Evolutionary conservation across 768 basidiomycete genomes (phyloP).

Genomic region (Mycena pura): DNA sequence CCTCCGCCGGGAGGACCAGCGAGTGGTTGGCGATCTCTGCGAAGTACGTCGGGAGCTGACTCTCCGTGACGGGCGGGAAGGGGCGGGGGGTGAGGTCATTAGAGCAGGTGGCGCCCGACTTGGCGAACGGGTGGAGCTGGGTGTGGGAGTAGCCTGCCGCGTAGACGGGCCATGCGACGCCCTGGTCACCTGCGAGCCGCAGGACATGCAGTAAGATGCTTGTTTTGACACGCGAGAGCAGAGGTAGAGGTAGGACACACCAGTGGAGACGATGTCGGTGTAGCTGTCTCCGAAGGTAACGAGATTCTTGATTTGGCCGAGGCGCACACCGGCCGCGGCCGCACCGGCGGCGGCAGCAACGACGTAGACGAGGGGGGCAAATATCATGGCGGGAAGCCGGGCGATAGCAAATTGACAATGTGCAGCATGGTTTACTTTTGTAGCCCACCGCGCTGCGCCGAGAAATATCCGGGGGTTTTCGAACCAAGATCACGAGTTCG

Average conservation of each 20-base stretch:
- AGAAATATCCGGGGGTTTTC: conserved; percentile 6
- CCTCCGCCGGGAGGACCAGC: conserved; percentile 43
- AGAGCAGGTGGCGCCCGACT: conserved; percentile 69
- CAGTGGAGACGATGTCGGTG: conserved; percentile 55
- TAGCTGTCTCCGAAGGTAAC: conserved; percentile 76
- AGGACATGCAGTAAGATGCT: too few species aligned
- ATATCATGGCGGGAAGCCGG: background rate
- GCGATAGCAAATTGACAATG: too few species aligned
- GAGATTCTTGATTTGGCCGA: conserved; percentile 62
- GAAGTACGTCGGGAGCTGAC: conserved; percentile 62
- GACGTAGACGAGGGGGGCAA: conserved; percentile 1
- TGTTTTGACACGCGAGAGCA: too few species aligned
- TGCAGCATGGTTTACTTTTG: background rate
- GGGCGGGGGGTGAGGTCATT: conserved; percentile 64
- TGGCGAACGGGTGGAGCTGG: conserved; percentile 62
- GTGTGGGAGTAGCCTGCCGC: conserved; percentile 61
- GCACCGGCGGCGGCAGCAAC: conserved; percentile 2
- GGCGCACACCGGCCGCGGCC: conserved; percentile 33
- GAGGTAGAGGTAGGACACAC: background rate
- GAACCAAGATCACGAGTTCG: conserved; percentile 9
- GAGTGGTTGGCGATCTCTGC: conserved; percentile 48
- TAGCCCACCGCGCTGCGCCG: background rate
- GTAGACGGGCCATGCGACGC: conserved; percentile 67
- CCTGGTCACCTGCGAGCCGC: conserved; percentile 41
- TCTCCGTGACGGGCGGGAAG: conserved; percentile 64